phyloP scores from a whole-genome alignment of 768 basidiomycete genomes.

The Serendipita sp. region DNA sequence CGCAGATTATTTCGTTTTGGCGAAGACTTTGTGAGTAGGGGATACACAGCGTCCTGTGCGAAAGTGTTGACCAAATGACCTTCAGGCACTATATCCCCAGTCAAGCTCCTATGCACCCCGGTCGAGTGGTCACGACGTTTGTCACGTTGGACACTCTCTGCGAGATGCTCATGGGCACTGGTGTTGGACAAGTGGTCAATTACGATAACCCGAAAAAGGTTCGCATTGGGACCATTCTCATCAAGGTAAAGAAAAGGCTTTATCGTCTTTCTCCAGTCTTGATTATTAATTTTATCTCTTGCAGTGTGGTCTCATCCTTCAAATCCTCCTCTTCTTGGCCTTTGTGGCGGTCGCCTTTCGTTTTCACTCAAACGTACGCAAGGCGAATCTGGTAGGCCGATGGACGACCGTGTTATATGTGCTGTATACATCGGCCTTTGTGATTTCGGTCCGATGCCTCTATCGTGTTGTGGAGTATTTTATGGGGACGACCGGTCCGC shows the following conservation, averaged over 20 bases:
- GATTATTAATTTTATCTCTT: background rate
- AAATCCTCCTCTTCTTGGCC: background rate
- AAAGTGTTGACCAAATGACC: background rate
- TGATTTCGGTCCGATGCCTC: conserved; percentile 3
- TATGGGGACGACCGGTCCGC: background rate
- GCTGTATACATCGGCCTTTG: background rate
- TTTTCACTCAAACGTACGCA: background rate
- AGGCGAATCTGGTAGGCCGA: background rate
- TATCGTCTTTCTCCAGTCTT: background rate
- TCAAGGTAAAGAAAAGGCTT: background rate
- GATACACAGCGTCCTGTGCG: background rate
- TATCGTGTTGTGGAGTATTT: conserved; percentile 4
- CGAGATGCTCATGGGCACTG: conserved; percentile 5
- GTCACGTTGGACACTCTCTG: background rate
- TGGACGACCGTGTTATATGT: conserved; percentile 3
- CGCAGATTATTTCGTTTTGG: conserved; percentile 3
- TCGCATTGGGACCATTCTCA: background rate
- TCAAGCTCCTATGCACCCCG: conserved; percentile 1
- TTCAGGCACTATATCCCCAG: background rate
- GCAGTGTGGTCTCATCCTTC: background rate
- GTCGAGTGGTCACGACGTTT: conserved; percentile 3
- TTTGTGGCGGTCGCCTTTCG: background rate
- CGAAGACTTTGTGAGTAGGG: background rate
- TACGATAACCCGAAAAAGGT: conserved; percentile 1
- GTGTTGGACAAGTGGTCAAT: background rate